A percentile compares a stretch with the other conserved stretches of the same genome.
phyloP scores from a whole-genome alignment of 2,329 filamentous ascomycete genomes.

The Aotearoamyces nothofagi region DNA sequence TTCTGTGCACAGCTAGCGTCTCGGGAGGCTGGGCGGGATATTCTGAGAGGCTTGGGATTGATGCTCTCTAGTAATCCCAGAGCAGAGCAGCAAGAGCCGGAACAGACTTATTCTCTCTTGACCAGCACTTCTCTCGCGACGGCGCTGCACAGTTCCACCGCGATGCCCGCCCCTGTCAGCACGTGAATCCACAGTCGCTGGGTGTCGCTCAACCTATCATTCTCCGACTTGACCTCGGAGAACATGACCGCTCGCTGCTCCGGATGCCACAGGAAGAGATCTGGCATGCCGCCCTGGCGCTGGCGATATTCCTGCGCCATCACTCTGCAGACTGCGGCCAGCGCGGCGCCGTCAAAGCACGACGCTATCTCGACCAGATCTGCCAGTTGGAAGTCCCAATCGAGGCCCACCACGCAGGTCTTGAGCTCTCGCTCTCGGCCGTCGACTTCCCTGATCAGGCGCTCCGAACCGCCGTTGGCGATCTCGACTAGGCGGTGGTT shows the following conservation, averaged over 20 bases:
- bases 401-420: conserved; percentile 80
- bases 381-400: conserved; percentile 72
- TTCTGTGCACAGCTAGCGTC: conserved; percentile 12
- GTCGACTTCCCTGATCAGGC: conserved; percentile 54
- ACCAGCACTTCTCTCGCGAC: conserved; percentile 18
- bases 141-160: conserved; percentile 66
- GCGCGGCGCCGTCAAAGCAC: conserved; percentile 66
- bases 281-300: conserved; percentile 76
- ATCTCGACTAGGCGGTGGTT: conserved; percentile 78
- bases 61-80: conserved; percentile 7
- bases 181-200: conserved; percentile 97
- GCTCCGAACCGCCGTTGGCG: conserved; percentile 60
- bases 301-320: conserved; percentile 90
- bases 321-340: conserved; percentile 80
- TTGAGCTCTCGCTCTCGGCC: conserved; percentile 49
- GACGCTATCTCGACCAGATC: conserved; percentile 66
- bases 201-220: conserved; percentile 89
- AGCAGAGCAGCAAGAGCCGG: no score
- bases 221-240: conserved; percentile 66
- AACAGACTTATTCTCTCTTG: no score
- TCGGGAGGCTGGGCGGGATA: conserved; percentile 10
- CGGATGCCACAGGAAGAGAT: conserved; percentile 69
- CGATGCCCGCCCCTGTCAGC: conserved; percentile 67
- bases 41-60: conserved; percentile 8
- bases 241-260: conserved; percentile 53